Conservation (phyloP, 2,329 filamentous ascomycete genomes). For the Hymenoscyphus infarciens region DNA sequence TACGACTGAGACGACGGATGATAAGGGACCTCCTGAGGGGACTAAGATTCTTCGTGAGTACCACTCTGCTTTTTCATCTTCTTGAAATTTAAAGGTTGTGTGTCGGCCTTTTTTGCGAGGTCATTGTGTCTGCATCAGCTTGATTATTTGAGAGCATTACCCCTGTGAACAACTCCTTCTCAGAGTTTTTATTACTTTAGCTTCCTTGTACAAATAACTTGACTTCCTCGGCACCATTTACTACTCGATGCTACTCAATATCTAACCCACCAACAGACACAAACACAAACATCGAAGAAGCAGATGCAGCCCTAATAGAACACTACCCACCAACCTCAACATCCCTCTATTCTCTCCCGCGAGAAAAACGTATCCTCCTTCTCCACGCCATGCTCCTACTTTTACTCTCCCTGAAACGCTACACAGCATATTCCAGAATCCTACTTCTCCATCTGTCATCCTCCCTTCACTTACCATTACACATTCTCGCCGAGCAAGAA, state of each 20-base stretch:
- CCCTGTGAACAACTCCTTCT: no score
- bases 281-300: conserved; percentile 43
- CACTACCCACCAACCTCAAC: conserved; percentile 60
- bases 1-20: conserved; percentile 30
- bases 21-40: conserved; percentile 19
- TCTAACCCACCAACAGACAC: conserved; percentile 4
- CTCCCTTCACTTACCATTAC: conserved; percentile 65
- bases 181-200: no score
- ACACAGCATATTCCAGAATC: conserved; percentile 68
- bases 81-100: no score
- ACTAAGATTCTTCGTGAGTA: conserved; percentile 32
- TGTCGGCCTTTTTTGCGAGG: neutral
- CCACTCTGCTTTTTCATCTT: neutral
- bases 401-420: conserved; percentile 72
- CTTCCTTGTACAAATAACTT: no score
- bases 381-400: conserved; percentile 71
- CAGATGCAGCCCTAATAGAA: conserved; percentile 46
- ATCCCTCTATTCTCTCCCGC: conserved; percentile 54
- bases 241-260: neutral
- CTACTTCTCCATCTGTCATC: conserved; percentile 68
- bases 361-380: conserved; percentile 62
- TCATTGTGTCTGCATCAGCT: no score
- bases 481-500: conserved; percentile 67
- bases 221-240: no score
- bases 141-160: no score